phyloP scores from a whole-genome alignment of 176 grass and related monocot genomes.

The Oryza punctata region DNA sequence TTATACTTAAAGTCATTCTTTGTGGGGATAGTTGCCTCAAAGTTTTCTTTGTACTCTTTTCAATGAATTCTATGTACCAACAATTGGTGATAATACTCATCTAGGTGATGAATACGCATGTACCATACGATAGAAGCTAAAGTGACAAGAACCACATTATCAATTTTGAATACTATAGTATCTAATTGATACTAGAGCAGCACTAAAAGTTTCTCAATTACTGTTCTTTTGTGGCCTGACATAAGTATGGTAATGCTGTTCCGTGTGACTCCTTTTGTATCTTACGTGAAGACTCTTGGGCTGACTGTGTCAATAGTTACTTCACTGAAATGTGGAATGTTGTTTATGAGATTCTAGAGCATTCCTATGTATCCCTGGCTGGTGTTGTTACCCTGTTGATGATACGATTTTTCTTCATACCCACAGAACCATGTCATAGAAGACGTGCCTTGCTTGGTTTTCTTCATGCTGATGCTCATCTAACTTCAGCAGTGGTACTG shows the following conservation, averaged over 20 bases:
- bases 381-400: constrained; percentile 63
- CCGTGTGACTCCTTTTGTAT: constrained; percentile 81
- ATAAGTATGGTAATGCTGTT: constrained; percentile 31
- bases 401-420: constrained; percentile 89
- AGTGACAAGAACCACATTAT: not conserved
- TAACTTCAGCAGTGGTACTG: constrained; percentile 84
- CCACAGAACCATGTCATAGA: constrained; percentile 86
- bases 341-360: constrained; percentile 85
- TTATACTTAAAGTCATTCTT: not conserved
- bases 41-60: not conserved
- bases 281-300: constrained; percentile 75
- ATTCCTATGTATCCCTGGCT: constrained; percentile 77
- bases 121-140: not conserved
- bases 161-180: not conserved
- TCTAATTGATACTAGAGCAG: not conserved
- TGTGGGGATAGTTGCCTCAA: not conserved
- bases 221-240: constrained; percentile 34
- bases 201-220: constrained; percentile 5
- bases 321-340: constrained; percentile 77
- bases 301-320: constrained; percentile 68
- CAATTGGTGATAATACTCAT: not conserved
- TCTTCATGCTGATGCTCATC: constrained; percentile 88
- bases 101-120: not conserved
- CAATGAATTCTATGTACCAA: constrained; percentile 5
- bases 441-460: constrained; percentile 77